These are phyloP conservation scores for Suaeda aralocaspica DNA, from an alignment of 148 eudicot species.

Conservation along the genomic window DNA sequence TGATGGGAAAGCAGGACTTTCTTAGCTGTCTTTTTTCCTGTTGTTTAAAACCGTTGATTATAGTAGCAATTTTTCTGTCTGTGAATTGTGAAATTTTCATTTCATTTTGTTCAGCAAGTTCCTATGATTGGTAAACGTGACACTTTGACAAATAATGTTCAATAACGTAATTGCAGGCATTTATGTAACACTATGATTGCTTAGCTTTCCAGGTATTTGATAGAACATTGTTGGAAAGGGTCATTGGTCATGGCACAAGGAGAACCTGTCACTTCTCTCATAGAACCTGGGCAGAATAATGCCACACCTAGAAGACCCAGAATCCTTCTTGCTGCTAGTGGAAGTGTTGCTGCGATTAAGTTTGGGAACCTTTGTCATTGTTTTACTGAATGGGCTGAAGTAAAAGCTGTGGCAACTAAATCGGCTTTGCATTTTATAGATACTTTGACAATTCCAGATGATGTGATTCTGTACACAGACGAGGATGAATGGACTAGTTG, in stretches of 20 bases:
- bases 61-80: background rate
- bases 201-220: background rate
- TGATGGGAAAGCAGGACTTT: no score
- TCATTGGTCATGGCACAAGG: slow-evolving; percentile 33
- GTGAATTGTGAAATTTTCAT: background rate
- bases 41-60: background rate
- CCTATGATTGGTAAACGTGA: background rate
- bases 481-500: slow-evolving; percentile 92
- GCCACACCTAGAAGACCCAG: slow-evolving; percentile 55
- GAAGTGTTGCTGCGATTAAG: slow-evolving; percentile 94
- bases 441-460: slow-evolving; percentile 55
- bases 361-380: slow-evolving; percentile 81
- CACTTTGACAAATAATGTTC: no score
- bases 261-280: slow-evolving; percentile 25
- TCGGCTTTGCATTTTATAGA: slow-evolving; percentile 80
- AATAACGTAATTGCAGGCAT: no score
- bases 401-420: slow-evolving; percentile 74
- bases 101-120: background rate
- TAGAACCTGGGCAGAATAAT: slow-evolving; percentile 35
- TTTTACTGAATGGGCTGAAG: slow-evolving; percentile 97
- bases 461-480: slow-evolving; percentile 71
- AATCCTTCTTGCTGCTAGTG: slow-evolving; percentile 91
- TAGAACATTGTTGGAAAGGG: background rate
- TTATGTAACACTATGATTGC: background rate
- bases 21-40: background rate